Evolutionary conservation across 805 yeast genomes (phyloP), one percentile per base, ranked within the genome.

Genomic region (Kregervanrija pseudodelftensis): DNA sequence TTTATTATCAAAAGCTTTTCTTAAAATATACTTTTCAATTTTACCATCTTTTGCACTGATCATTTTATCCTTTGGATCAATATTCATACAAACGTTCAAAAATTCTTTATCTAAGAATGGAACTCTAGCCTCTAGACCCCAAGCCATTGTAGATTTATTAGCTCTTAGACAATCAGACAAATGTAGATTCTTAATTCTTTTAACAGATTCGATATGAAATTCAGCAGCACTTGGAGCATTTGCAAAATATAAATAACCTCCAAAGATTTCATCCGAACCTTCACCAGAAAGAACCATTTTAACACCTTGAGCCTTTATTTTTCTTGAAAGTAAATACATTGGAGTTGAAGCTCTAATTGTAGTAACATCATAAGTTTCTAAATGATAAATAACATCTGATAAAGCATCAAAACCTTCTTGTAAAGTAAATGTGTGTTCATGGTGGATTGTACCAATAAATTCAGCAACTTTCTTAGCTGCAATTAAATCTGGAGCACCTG

Each of bases 41-140:
- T 72, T 77, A 41, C 87, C 95, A 47, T 76, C 76, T n/a, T 67
- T 61, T 55, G 69, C 79, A 48, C 77, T 72, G 65, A 91, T 91
- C 67, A 91, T 61, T 74, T 93, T 93, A 60, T 93, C 97, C 53
- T 76, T 76, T 53, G 99, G 98, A 69, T 85, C 84, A 63, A 93
- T 85, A 84, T 85, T 84, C 96, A 93, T 84, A 67, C 95, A 80
- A 38, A 86, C 79, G 60, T 91, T 87, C 67, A 93, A 73, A 78
- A 93, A 93, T 65, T 82, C 76, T 72, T 82, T 86, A 72, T 93
- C 99, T 71, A 93, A 78, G 85, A 93, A 93, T 56, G 99, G 99
- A 56, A 93, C 99, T 72, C 99, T 85, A 50, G 99, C 99, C 73
- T 93, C 99, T 53, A 93, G 78, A 68, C 99, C 99, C 99, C 99